These are phyloP conservation scores for Leishmania braziliensis DNA, from an alignment of 208 protist species.

Conservation along the genomic window DNA sequence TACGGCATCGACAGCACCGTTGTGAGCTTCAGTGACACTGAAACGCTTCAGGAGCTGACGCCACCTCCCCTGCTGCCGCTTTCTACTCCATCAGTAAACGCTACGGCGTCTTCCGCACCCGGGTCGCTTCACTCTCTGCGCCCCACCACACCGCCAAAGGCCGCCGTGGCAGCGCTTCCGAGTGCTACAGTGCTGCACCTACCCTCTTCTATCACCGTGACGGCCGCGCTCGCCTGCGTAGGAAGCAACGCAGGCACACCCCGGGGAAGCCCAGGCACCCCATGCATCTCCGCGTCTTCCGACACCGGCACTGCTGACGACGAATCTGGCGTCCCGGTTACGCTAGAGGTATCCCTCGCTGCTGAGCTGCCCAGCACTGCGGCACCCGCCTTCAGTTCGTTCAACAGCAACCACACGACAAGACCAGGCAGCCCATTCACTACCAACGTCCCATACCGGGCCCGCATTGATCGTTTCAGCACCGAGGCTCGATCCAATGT, in stretches of 20 bases:
- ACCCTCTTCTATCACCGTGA: not conserved
- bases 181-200: not conserved
- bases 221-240: not conserved
- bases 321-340: not conserved
- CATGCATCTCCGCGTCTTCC: not conserved
- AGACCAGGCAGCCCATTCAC: not conserved
- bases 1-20: not conserved
- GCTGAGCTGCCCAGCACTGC: not conserved
- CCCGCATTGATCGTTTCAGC: slow-evolving; percentile 5
- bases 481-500: slow-evolving; percentile 29
- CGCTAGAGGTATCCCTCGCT: not conserved
- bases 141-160: not conserved
- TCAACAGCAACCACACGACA: not conserved
- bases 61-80: not conserved
- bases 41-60: not conserved
- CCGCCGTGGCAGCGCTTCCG: not conserved
- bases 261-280: not conserved
- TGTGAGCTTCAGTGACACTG: not conserved
- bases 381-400: not conserved
- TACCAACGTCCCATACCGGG: not conserved
- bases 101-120: not conserved
- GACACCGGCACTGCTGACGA: not conserved
- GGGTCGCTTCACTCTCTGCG: slow-evolving; percentile 1
- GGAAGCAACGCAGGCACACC: not conserved
- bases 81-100: not conserved